Evolutionary conservation across 2,329 filamentous ascomycete species (phyloP), one percentile per base, ranked within the genome.

Genomic region (Alternaria sp.): DNA sequence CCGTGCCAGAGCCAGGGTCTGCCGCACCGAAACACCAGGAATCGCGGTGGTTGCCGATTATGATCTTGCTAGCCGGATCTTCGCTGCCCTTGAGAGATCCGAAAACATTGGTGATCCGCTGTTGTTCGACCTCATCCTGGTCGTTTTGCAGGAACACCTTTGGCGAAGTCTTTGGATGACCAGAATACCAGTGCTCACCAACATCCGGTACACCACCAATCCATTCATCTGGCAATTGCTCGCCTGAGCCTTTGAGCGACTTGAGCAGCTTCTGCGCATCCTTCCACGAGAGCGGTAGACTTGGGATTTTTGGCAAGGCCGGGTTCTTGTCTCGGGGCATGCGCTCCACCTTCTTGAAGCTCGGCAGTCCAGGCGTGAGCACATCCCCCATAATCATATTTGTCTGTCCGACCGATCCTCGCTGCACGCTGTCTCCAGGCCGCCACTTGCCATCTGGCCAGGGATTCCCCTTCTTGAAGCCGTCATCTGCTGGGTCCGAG

Each of bases 21-120:
- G 89, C 89, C 25, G 93, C 92, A 59, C 96, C 96, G 74, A 96
- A 93, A 56, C 92, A 92, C 92, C 93, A 97, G 0, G 93, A 89
- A 79, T 99, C 96, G 20, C 96, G 93, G 77, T 97, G 95, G 79
- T 94, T 97, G 55, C 96, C 96, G 59, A 99, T 87, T 60, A 97
- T 90, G 74, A 98, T 89, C 60, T 90, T 92, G 80, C 97, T 95
- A 64, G 92, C 88, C 1, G 86, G 85, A 76, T 96, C 90, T 80
- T 98, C 96, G 61, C 93, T 85, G n/a, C 96, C 96, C 12, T 86
- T 82, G 55, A 99, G 94, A 58, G 89, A 87, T 30, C 92, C 94
- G 73, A 97, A 89, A 1, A 98, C 89, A 75, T 99, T 99, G 87
- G 93, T 97, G 65, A 99, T 96, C 6, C 90, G 88, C 78, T 97